Conservation (phyloP, 140 eudicot genomes). For the Flaveria floridana region DNA sequence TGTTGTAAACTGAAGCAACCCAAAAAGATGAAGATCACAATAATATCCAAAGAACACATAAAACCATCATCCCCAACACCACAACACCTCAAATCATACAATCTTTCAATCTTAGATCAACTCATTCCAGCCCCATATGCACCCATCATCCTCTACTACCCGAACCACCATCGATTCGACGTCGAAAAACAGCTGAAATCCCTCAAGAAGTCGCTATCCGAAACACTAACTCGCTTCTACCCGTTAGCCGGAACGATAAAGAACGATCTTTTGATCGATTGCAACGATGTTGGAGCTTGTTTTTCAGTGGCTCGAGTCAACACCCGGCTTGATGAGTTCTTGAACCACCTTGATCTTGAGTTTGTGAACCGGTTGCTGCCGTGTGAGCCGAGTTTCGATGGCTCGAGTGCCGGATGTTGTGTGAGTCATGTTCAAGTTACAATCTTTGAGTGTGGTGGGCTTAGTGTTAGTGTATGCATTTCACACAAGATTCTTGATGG, state of each 20-base stretch:
- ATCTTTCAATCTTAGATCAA: constrained; percentile 63
- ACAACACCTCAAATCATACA: constrained; percentile 47
- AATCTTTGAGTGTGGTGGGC: constrained; percentile 61
- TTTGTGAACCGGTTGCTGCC: constrained; percentile 44
- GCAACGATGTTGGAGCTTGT: constrained; percentile 65
- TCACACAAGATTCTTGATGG: constrained; percentile 75
- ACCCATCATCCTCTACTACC: constrained; percentile 57
- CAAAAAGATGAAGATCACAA: constrained; percentile 34
- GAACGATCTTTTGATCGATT: constrained; percentile 52
- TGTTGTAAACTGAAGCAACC: neutral
- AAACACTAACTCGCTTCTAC: constrained; percentile 54
- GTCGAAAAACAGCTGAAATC: constrained; percentile 20
- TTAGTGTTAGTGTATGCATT: constrained; percentile 59
- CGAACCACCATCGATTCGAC: constrained; percentile 26
- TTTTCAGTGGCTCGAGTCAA: constrained; percentile 44
- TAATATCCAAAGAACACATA: constrained; percentile 49
- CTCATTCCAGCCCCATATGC: constrained; percentile 70
- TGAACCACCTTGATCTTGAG: constrained; percentile 38
- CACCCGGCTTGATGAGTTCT: constrained; percentile 33
- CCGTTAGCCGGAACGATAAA: constrained; percentile 66
- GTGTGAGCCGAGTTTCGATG: constrained; percentile 33
- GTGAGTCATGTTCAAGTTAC: constrained; percentile 54
- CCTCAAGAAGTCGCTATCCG: constrained; percentile 53
- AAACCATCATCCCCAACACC: constrained; percentile 77
- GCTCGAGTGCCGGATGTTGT: constrained; percentile 24